A percentile compares a stretch with the other conserved stretches of the same genome.
These are phyloP conservation scores for Carnegiea gigantea DNA, from an alignment of 179 eudicot species.

Conservation along the genomic window DNA sequence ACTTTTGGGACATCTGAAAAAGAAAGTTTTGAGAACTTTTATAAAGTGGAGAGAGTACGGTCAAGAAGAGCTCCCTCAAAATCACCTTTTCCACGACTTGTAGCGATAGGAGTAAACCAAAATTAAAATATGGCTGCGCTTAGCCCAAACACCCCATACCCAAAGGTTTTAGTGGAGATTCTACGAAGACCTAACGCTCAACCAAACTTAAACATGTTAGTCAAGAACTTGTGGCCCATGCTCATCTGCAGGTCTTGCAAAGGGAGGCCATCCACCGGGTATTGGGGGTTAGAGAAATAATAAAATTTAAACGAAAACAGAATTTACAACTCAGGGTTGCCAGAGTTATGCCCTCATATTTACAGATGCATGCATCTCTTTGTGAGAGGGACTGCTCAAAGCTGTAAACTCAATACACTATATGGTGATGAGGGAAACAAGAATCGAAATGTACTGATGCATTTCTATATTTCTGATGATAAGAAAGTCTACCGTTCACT, in stretches of 20 bases:
- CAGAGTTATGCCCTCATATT: not conserved
- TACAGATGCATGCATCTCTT: not conserved
- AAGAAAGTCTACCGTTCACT: not conserved
- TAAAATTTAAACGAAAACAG: not conserved
- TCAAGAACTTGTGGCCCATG: not conserved
- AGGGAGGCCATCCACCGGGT: too few relatives aligned
- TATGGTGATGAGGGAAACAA: not conserved
- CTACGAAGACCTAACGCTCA: not conserved
- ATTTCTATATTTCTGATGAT: not conserved
- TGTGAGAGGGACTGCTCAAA: not conserved
- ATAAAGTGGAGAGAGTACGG: too few relatives aligned
- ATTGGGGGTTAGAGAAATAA: not conserved
- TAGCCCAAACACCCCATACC: not conserved
- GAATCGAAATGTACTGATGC: not conserved
- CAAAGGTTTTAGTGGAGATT: not conserved
- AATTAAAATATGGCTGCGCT: not conserved
- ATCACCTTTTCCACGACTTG: not conserved
- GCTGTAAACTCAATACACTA: not conserved
- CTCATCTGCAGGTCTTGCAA: not conserved
- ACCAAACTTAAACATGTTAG: not conserved
- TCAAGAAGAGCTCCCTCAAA: not conserved
- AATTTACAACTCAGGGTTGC: not conserved
- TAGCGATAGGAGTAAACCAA: not conserved
- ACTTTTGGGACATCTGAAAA: too few relatives aligned
- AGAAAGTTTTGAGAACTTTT: too few relatives aligned